A percentile compares a stretch with the other conserved stretches of the same genome.
Evolutionary conservation across 352 stramenopile genomes (phyloP).

Genomic region (Phytophthora syringae): DNA sequence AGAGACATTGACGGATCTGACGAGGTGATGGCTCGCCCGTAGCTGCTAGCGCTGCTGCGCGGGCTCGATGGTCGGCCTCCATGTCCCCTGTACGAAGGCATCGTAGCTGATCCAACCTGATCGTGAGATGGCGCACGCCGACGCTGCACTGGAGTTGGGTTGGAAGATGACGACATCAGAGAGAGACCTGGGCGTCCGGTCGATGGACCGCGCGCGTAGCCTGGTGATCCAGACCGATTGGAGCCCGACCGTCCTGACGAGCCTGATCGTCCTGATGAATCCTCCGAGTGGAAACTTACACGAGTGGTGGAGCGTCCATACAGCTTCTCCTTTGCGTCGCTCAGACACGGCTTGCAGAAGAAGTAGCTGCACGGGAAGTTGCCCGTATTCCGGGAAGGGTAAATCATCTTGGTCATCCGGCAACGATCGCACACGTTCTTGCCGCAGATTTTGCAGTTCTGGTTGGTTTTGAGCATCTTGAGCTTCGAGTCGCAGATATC

Average conservation of each 20-base stretch:
- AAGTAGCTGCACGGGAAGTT: constrained; percentile 61
- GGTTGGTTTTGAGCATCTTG: constrained; percentile 49
- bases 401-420: constrained; percentile 63
- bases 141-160: constrained; percentile 19
- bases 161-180: constrained; percentile 33
- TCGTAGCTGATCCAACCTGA: constrained; percentile 19
- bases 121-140: constrained; percentile 20
- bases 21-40: constrained; percentile 27
- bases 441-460: constrained; percentile 73
- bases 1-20: constrained; percentile 26
- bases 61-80: constrained; percentile 19
- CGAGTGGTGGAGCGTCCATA: constrained; percentile 38
- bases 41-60: constrained; percentile 33
- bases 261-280: too few relatives aligned
- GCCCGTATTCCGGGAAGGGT: constrained; percentile 51
- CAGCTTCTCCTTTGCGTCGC: constrained; percentile 50
- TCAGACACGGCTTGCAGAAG: constrained; percentile 68
- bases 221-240: constrained; percentile 29
- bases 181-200: constrained; percentile 24
- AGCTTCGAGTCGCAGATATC: constrained; percentile 72
- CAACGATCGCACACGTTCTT: constrained; percentile 78
- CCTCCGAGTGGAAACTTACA: constrained; percentile 53
- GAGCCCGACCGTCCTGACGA: constrained; percentile 28
- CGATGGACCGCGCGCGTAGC: constrained; percentile 17
- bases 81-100: constrained; percentile 13